Conservation (phyloP, 345 rosid species). For the Tarenaya hassleriana region DNA sequence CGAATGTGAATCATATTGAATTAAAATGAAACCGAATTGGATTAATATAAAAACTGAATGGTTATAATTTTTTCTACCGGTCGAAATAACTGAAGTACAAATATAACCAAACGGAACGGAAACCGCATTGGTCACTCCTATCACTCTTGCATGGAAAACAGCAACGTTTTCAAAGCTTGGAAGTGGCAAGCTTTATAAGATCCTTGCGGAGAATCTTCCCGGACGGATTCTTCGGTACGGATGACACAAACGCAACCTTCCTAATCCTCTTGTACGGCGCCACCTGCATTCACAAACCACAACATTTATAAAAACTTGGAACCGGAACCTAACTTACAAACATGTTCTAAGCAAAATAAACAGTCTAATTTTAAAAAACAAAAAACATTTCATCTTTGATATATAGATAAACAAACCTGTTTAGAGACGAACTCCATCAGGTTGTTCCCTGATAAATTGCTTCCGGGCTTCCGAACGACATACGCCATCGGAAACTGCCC, state of each 20-base stretch:
- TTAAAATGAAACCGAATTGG: no score
- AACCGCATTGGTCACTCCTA: no score
- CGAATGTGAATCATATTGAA: no score
- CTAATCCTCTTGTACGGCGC: constrained; percentile 49
- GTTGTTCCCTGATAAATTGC: constrained; percentile 18
- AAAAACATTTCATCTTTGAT: no score
- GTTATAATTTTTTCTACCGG: no score
- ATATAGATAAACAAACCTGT: no score
- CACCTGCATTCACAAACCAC: constrained; percentile 23
- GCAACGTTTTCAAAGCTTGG: constrained; percentile 30
- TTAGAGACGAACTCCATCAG: constrained; percentile 22
- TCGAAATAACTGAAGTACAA: no score
- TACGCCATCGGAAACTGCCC: constrained; percentile 31
- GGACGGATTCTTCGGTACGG: constrained; percentile 65
- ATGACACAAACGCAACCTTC: constrained; percentile 48
- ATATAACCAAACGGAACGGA: no score
- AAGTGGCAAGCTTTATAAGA: constrained; percentile 53
- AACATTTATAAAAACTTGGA: background rate
- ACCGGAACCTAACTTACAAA: background rate
- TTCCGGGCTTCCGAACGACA: constrained; percentile 25
- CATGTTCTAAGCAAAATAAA: no score
- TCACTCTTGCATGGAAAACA: no score
- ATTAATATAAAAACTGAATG: no score
- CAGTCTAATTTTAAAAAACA: no score
- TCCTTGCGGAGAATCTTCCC: constrained; percentile 83